A percentile compares a stretch with the other conserved stretches of the same genome.
phyloP scores from a whole-genome alignment of 345 rosid species.

The Pugionium dolabratum region DNA sequence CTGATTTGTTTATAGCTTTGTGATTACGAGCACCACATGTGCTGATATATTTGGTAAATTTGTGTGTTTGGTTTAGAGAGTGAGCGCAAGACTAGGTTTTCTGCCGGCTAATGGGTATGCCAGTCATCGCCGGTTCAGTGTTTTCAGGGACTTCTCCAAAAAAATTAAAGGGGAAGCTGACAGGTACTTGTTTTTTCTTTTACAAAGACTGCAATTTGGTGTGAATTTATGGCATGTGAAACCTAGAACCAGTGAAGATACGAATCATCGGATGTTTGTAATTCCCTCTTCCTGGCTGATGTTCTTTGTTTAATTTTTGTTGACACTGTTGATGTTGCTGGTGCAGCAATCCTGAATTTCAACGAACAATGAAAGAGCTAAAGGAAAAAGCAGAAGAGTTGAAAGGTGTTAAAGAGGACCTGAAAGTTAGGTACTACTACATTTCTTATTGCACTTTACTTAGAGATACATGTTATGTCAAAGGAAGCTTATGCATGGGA shows the following conservation, averaged over 20 bases:
- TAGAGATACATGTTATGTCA: conserved; percentile 57
- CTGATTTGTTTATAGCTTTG: not conserved
- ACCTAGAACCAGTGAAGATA: too few species aligned
- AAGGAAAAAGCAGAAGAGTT: conserved; percentile 74
- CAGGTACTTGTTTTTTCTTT: conserved; percentile 8
- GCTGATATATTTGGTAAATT: not conserved
- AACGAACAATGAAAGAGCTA: conserved; percentile 71
- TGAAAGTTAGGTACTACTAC: conserved; percentile 68
- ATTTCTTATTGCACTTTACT: not conserved
- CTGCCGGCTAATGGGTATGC: conserved; percentile 42
- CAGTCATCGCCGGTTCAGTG: conserved; percentile 60
- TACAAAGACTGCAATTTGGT: too few species aligned
- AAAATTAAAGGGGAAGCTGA: conserved; percentile 74
- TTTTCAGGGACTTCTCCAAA: conserved; percentile 75
- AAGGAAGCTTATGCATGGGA: conserved; percentile 61
- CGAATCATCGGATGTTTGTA: not conserved
- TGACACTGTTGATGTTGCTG: not conserved
- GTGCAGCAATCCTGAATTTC: conserved; percentile 74
- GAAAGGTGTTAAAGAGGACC: conserved; percentile 66
- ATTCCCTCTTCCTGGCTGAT: not conserved
- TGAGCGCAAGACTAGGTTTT: conserved; percentile 45
- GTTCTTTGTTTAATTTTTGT: not conserved
- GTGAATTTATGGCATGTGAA: too few species aligned
- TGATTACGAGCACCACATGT: conserved; percentile 22
- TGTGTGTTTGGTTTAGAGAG: conserved; percentile 45